Evolutionary conservation across 352 stramenopile genomes (phyloP).

Genomic region (Chrysophaeum taylorii): DNA sequence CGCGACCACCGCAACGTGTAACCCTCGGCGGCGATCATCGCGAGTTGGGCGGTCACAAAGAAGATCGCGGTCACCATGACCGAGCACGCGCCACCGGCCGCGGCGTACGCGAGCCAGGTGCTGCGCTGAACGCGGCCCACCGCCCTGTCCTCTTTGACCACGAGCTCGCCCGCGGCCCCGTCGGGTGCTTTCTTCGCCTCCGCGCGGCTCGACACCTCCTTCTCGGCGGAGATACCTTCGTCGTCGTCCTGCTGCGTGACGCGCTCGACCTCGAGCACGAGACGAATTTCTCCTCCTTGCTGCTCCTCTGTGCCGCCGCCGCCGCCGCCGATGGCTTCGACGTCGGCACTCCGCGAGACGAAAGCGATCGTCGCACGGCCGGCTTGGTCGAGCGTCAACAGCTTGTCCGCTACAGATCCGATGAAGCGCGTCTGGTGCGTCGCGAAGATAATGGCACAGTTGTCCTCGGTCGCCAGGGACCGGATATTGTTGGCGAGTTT

Average conservation of each 20-base stretch:
- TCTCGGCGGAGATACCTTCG: no score
- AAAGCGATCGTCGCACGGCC: no score
- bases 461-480: not conserved
- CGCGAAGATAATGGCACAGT: not conserved
- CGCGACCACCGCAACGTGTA: not conserved
- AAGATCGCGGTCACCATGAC: not conserved
- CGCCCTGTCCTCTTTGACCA: not conserved
- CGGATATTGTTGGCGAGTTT: slow-evolving; percentile 18
- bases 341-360: no score
- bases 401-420: no score
- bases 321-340: no score
- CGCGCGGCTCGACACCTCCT: no score
- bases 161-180: not conserved
- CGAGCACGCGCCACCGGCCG: not conserved
- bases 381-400: no score
- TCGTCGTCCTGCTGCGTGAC: no score
- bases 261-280: no score
- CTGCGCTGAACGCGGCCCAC: not conserved
- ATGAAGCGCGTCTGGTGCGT: not conserved
- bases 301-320: no score
- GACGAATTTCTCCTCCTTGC: no score
- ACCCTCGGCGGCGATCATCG: not conserved
- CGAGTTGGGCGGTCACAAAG: not conserved
- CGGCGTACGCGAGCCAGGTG: not conserved
- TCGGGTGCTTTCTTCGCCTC: no score